A percentile compares a stretch with the other conserved stretches of the same genome.
These are phyloP conservation scores for Rubia balearica DNA, from an alignment of 305 asterid species.

Conservation along the genomic window DNA sequence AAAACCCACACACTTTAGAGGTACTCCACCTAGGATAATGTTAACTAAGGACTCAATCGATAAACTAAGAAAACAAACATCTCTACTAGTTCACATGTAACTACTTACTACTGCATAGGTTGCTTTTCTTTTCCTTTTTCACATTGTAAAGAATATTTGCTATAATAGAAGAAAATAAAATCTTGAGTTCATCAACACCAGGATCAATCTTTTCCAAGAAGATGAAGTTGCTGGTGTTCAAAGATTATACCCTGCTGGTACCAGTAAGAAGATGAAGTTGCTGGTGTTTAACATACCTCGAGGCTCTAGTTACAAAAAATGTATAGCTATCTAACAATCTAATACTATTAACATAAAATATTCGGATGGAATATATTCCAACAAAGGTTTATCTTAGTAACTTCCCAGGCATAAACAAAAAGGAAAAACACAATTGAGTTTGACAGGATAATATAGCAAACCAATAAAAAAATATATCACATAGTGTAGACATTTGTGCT, in stretches of 20 bases:
- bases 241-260: too few species aligned
- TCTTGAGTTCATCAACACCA: background rate
- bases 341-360: background rate
- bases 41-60: background rate
- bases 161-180: background rate
- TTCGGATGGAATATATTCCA: background rate
- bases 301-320: conserved; percentile 1
- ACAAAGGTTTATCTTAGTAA: background rate
- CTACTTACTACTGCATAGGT: background rate
- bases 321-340: background rate
- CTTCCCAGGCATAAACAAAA: background rate
- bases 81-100: background rate
- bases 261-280: background rate
- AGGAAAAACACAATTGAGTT: background rate
- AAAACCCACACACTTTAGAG: background rate
- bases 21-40: background rate
- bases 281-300: background rate
- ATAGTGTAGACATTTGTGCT: background rate
- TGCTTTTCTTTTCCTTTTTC: background rate
- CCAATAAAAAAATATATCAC: background rate
- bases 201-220: background rate
- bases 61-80: background rate
- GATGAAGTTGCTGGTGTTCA: too few species aligned
- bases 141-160: background rate
- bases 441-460: too few species aligned